Percentiles rank a stretch among this genome's conserved stretches.
Conservation (phyloP, 2,329 filamentous ascomycete species). For the Colletotrichum chrysophilum region DNA sequence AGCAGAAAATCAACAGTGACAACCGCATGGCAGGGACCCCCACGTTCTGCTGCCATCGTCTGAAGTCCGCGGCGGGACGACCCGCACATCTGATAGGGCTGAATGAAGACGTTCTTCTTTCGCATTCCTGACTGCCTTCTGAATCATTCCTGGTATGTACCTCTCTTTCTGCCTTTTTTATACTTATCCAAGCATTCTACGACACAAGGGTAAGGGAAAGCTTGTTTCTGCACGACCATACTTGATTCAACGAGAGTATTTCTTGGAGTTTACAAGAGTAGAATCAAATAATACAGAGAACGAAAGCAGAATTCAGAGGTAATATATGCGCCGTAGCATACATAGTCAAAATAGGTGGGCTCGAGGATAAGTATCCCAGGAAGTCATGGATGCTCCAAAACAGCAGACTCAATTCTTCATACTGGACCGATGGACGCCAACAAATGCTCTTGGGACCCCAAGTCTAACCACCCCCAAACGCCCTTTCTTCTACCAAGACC, state of each 20-base stretch:
- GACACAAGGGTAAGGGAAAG: too few relatives aligned
- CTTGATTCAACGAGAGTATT: too few relatives aligned
- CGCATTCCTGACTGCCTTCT: neutral
- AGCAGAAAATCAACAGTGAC: neutral
- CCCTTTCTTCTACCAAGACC: neutral
- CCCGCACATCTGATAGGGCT: slow-evolving; percentile 13
- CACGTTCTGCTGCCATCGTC: neutral
- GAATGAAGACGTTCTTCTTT: neutral
- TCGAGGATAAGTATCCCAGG: too few relatives aligned
- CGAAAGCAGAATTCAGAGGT: too few relatives aligned
- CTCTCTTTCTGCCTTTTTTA: rapidly evolving
- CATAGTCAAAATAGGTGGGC: neutral
- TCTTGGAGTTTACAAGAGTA: too few relatives aligned
- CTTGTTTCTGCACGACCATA: too few relatives aligned
- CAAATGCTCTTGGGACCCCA: neutral
- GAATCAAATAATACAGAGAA: too few relatives aligned
- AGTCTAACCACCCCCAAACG: neutral
- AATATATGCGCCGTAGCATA: too few relatives aligned
- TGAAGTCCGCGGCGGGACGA: slow-evolving; percentile 8
- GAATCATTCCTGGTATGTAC: rapidly evolving
- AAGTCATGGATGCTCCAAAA: neutral
- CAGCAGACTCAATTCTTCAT: neutral
- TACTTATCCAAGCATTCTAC: neutral
- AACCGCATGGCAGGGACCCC: neutral
- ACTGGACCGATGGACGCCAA: neutral